Evolutionary conservation across 768 basidiomycete genomes (phyloP), one percentile per base, ranked within the genome.

Genomic region (Gelatoporia subvermispora): DNA sequence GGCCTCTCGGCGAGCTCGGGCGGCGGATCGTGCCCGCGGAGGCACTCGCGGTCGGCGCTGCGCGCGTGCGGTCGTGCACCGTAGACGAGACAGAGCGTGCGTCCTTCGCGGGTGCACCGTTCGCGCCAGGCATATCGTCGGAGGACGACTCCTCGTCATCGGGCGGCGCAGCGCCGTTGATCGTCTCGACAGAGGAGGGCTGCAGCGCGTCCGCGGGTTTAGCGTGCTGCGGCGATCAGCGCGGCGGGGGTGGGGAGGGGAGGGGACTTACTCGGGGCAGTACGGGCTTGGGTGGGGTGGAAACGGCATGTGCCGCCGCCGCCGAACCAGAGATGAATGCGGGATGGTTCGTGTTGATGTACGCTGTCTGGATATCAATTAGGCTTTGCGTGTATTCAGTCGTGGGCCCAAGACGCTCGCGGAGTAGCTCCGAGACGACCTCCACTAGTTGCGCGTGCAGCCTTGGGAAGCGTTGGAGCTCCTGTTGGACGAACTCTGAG

Each of bases 281-380:
- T 34, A 66, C 63, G 20, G 72, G 72, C 58, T 68, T 74, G 39
- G 77, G 72, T 21, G 73, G 60, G 21, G 65, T 52, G 16, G 65
- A 63, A 23, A 70, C 65, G 45, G 79, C 73, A 55, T 79, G 75
- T 44, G 81, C 75, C 50, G 81, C 79, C 9, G 73, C 63, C 37
- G 86, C 79, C 31, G 88, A 88, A 9, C 88, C 87, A 17, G 85
- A 75, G 48, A 94, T 84, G 68, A 97, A 98, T 25, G 89, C 80
- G 5, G 96, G 96, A 64, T 99, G 96, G 65, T 98, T 98, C 48
- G 94, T 98, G 66, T 99, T 99, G 75, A 99, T 98, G 64, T 99
- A 99, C 10, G 96, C 94, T 1, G 93, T 93, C 67, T 99, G 96
- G 42, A 99, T 99, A 58, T 86, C 82, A 58, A 99, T 97, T 59